Evolutionary conservation across 768 basidiomycete genomes (phyloP).

Genomic region (Serendipita indica): DNA sequence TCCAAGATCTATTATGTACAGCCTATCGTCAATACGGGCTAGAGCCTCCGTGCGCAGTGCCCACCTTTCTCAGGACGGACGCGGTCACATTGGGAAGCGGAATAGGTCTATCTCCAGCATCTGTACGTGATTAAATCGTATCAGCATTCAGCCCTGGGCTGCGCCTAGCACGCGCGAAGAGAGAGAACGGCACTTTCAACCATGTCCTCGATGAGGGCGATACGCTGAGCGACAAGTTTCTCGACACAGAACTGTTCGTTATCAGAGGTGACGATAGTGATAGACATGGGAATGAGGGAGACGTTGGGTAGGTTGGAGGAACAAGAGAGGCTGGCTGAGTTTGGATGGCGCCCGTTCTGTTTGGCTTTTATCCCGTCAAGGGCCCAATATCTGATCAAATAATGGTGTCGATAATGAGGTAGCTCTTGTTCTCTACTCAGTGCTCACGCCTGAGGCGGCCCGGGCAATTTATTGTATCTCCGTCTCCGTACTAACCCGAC

Average conservation of each 20-base stretch:
- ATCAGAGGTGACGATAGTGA: slow-evolving; percentile 85
- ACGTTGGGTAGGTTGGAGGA: too few species aligned
- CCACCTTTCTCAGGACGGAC: slow-evolving; percentile 17
- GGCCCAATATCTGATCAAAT: too few species aligned
- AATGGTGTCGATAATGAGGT: too few species aligned
- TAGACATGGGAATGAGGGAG: too few species aligned
- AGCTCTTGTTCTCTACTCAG: too few species aligned
- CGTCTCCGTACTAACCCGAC: too few species aligned
- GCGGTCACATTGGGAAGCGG: slow-evolving; percentile 22
- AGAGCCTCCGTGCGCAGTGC: too few species aligned
- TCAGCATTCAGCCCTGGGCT: neutral
- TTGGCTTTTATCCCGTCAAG: too few species aligned
- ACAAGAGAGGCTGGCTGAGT: too few species aligned
- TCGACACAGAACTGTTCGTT: slow-evolving; percentile 89
- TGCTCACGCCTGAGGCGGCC: too few species aligned
- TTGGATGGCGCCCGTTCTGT: too few species aligned
- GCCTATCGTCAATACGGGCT: neutral
- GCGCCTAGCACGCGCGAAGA: neutral
- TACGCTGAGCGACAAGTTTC: slow-evolving; percentile 87
- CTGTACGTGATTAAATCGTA: neutral
- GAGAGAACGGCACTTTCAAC: slow-evolving; percentile 57
- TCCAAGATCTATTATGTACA: slow-evolving; percentile 23
- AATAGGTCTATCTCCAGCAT: slow-evolving; percentile 14
- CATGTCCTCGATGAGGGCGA: slow-evolving; percentile 98
- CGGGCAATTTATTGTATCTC: too few species aligned